Base-by-base conservation (phyloP, 257 asterid species). In the Solanum paucissectum region DNA sequence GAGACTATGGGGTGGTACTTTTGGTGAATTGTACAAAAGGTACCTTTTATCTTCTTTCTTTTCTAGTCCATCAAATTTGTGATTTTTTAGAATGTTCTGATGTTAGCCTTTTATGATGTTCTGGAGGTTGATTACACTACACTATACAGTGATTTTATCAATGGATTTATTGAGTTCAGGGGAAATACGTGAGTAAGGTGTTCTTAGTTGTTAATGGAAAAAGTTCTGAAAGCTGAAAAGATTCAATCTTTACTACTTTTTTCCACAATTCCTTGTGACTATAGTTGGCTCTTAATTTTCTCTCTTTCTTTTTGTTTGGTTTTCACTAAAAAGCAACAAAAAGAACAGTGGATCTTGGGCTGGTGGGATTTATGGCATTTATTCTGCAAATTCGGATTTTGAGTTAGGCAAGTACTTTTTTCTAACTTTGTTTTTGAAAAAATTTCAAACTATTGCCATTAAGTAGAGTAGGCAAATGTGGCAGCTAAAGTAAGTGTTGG, bases 1-100 rank as follows among this genome's bases (percentile, higher is more conserved):
- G 92, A 94, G 98, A 94, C 95, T 95, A 7, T 95, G 99, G 99
- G 98, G 98, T 62, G 98, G 98, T 72, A 94, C 96, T 34, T 96
- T 96, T 88, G 98, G 98, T 86, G 98, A 96, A 73, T 83, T 95
- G 71, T 96, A 95, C 90, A 95, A 88, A 88, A 93, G 98, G 99
- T 91, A 14, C 8, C 9, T 49, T 38, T 52, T 29, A 52, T 16
- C 36, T n/a, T 46, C 6, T 23, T 37, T 74, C 52, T 36, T 76
- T 38, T 42, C n/a, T 13, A 44, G 37, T 79, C n/a, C n/a, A 14
- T 79, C 64, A 25, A 25, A 42, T 18, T 18, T 55, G 64, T 55
- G 9, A 23, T 6, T 52, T 52, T 52, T 52, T 18, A 52, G 62
- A 52, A 52, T 18, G 62, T 52, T 46, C 7, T 46, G 7, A 46